phyloP scores from a whole-genome alignment of 225 moss, liverwort and hornwort genomes.

The Polytrichum commune region DNA sequence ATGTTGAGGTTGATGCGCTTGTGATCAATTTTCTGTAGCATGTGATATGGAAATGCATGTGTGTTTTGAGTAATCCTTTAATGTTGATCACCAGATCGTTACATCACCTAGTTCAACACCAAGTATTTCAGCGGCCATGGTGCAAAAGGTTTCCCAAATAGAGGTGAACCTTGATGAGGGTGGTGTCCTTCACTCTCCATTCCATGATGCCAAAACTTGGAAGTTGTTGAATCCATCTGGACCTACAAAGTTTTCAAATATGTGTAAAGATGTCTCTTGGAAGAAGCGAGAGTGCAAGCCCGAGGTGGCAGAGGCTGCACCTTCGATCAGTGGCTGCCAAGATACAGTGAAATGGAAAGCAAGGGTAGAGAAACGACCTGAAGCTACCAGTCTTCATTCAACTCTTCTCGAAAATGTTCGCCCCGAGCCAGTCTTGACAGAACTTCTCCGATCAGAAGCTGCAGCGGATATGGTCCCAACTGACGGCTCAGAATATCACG shows the following conservation, averaged over 20 bases:
- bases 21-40: no score
- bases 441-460: slow-evolving; percentile 24
- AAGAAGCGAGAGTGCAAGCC: slow-evolving; percentile 23
- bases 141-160: slow-evolving; percentile 17
- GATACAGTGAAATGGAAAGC: slow-evolving; percentile 30
- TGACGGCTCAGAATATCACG: slow-evolving; percentile 47
- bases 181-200: neutral
- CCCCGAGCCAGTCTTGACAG: slow-evolving; percentile 21
- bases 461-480: slow-evolving; percentile 21
- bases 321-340: slow-evolving; percentile 17
- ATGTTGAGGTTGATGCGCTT: no score
- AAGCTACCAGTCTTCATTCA: slow-evolving; percentile 25
- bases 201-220: slow-evolving; percentile 14
- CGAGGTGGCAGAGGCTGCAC: slow-evolving; percentile 16
- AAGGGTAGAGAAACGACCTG: slow-evolving; percentile 34
- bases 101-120: slow-evolving; percentile 4
- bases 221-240: slow-evolving; percentile 12
- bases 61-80: no score
- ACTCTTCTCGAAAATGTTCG: slow-evolving; percentile 17
- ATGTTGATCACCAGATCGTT: no score
- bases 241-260: slow-evolving; percentile 15
- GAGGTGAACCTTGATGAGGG: slow-evolving; percentile 10
- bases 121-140: slow-evolving; percentile 22
- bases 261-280: slow-evolving; percentile 27
- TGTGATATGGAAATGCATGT: no score